phyloP scores from a whole-genome alignment of 768 basidiomycete genomes.

The Leccinum longicurvipes region DNA sequence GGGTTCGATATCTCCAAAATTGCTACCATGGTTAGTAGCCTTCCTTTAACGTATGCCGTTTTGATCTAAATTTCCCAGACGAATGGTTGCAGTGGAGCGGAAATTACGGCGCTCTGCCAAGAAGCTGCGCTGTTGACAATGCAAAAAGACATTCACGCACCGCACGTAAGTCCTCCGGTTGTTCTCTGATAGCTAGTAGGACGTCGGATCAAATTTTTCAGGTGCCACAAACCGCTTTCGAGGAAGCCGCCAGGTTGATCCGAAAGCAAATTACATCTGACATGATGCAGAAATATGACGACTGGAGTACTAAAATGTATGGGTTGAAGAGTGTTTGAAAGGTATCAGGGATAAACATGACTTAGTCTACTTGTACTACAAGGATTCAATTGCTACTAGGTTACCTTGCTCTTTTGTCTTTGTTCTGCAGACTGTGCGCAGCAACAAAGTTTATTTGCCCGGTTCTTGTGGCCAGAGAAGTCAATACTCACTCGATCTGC shows the following conservation, averaged over 20 bases:
- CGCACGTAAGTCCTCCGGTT: constrained; percentile 50
- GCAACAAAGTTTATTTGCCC: neutral
- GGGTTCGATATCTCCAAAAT: constrained; percentile 64
- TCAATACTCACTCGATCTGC: neutral
- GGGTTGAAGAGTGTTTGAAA: constrained; percentile 21
- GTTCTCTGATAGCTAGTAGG: neutral
- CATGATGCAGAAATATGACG: constrained; percentile 66
- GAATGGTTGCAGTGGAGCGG: constrained; percentile 94
- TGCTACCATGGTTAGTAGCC: constrained; percentile 55
- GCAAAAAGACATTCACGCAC: constrained; percentile 78
- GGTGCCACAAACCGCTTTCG: constrained; percentile 75
- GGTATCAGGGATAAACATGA: neutral
- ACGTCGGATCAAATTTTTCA: constrained; percentile 28
- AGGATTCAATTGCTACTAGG: neutral
- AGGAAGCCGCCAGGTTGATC: constrained; percentile 66
- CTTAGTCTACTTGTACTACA: neutral
- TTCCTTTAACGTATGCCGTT: neutral
- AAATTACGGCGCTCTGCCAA: constrained; percentile 88
- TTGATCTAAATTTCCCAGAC: constrained; percentile 50
- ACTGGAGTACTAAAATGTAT: constrained; percentile 56
- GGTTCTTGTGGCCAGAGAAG: neutral
- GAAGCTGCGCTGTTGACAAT: constrained; percentile 93
- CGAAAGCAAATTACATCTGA: constrained; percentile 83
- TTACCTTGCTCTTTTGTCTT: neutral
- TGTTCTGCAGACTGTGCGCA: no score